Base-by-base conservation (phyloP, 1,284 basidiomycete genomes). In the Irpex sp. region DNA sequence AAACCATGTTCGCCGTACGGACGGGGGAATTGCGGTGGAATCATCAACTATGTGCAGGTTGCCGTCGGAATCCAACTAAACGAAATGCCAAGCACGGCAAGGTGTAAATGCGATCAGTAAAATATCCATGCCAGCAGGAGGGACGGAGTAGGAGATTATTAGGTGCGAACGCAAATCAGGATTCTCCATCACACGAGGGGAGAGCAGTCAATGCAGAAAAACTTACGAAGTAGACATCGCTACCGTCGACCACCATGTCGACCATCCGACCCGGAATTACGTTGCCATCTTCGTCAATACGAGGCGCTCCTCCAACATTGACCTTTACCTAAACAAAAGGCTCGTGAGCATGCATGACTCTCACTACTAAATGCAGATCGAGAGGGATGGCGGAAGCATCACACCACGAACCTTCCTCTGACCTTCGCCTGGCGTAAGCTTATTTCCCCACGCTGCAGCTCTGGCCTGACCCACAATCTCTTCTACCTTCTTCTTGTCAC, bases 201-300 rank as follows among this genome's bases (percentile, higher is more conserved):
- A 42, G 39, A 42, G 16, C 23, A 49, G 47, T 49, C 19, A 18
- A 21, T 18, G 14, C 47, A 18, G 19, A 48, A 58, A 42, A 28
- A 82, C 88, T 73, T 69, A 91, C 90, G 62, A 92, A 80, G 73
- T 83, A 91, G 42, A 91, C 88, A 55, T 84, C 71, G 35, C 81
- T 75, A 48, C 83, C 83, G 64, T 91, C 87, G 4, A 93, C 91
- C n/a, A 91, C 79, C 83, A 92, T 84, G 61, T 92, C 90, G 60
- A 92, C 76, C 73, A 75, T 79, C 71, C 78, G 81, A 0, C 82
- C 82, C 16, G 72, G 66, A 5, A 79, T 67, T 16, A 73, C 67
- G 64, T 82, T 83, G 10, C 83, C 86, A 60, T 84, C 83, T 60
- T 82, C 84, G 62, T 87, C 83, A 18, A 76, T 49, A 9, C 80